phyloP scores from a whole-genome alignment of 2,329 filamentous ascomycete species.

The Epichloe brachyelytri region DNA sequence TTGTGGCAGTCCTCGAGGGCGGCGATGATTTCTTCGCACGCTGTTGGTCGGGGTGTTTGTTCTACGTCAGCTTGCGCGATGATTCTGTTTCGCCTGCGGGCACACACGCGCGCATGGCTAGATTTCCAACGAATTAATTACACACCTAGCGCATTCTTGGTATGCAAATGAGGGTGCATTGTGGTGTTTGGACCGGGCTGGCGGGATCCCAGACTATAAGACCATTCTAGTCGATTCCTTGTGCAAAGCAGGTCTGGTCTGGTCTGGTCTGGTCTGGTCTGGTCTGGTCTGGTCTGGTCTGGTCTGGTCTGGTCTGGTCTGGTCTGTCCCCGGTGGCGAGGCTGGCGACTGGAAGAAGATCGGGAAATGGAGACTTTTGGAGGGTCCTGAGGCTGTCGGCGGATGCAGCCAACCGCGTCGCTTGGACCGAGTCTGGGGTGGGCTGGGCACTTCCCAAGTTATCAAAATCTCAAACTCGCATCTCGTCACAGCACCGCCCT shows the following conservation, averaged over 20 bases:
- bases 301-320: no score
- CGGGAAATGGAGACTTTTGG: background rate
- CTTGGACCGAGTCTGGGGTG: background rate
- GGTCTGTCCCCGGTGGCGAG: background rate
- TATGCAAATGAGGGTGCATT: constrained; percentile 98
- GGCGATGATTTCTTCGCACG: constrained; percentile 87
- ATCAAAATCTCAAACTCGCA: background rate
- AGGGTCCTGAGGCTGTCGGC: background rate
- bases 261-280: no score
- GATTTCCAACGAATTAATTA: background rate
- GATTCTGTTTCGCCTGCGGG: background rate
- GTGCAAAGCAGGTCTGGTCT: background rate
- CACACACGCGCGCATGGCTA: background rate
- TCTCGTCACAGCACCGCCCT: background rate
- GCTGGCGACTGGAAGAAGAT: background rate
- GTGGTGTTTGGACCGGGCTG: constrained; percentile 13
- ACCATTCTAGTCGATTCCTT: background rate
- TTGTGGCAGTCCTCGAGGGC: constrained; percentile 94
- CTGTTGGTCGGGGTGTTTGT: constrained; percentile 32
- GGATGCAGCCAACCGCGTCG: background rate
- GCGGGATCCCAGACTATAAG: background rate
- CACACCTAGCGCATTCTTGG: constrained; percentile 76
- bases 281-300: no score
- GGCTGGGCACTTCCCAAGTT: background rate
- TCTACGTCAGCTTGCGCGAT: background rate